Evolutionary conservation across 2,329 filamentous ascomycete species (phyloP), one percentile per base, ranked within the genome.

Genomic region (Ascochyta lentis): DNA sequence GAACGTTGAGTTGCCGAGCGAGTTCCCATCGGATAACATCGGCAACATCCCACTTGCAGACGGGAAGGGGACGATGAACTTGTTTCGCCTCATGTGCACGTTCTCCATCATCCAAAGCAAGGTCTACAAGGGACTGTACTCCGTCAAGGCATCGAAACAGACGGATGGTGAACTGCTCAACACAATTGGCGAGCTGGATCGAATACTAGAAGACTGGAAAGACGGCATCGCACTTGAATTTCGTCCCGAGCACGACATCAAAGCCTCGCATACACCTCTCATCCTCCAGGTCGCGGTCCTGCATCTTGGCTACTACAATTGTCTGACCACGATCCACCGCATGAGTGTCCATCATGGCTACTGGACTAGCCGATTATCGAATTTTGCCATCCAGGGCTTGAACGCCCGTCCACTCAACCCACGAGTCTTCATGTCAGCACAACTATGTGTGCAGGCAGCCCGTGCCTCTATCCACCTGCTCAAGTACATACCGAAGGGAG

Each of bases 281-380:
- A 93, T 98, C 19, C 81, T 99, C 19, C 94, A 98, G 63, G 87
- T 99, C 48, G 93, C 96, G 58, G 91, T 96, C 73, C 80, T 99
- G 54, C 95, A 99, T 75, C 96, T 99, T 69, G 89, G 92, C 1
- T 99, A 99, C 77, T 98, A 98, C 80, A 99, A 99, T 74, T 97
- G 93, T 68, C 79, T 99, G 47, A 97, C 94, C 0, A 99, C 95
- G 0, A 97, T 99, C 61, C 95, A 99, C 74, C 91, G 95, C 47
- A 99, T 98, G 95, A 96, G 92, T 38, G 90, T 98, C 27, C 95
- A 98, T 68, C 93, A 97, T 72, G 95, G 95, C 13, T 97, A 96
- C 78, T 99, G 95, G 95, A 98, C 94, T 1, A 97, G 91, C 70
- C 86, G 95, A 34, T 79, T 99, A 37, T 96, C 93, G 34, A 94